These are phyloP conservation scores for Theobroma grandiflorum DNA, from an alignment of 441 rosid species.

Conservation along the genomic window DNA sequence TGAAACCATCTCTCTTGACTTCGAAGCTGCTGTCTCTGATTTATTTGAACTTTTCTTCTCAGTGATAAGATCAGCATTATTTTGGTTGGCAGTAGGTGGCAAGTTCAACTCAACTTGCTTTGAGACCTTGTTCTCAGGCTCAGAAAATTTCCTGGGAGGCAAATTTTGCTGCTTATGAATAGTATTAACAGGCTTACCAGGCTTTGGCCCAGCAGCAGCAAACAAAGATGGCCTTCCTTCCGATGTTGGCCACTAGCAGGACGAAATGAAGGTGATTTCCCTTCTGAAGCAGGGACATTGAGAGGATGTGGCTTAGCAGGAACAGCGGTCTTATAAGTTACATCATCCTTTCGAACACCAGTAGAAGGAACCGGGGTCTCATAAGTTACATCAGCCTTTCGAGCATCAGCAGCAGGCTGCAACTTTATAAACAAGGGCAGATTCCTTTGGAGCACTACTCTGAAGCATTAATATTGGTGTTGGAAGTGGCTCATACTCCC, in stretches of 20 bases:
- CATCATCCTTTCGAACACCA: conserved; percentile 32
- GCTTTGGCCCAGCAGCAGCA: conserved; percentile 45
- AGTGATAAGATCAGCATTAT: conserved; percentile 42
- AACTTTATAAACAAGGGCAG: conserved; percentile 28
- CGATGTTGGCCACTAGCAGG: conserved; percentile 33
- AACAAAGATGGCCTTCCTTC: conserved; percentile 53
- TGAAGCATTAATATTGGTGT: conserved; percentile 74
- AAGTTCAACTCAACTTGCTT: conserved; percentile 83
- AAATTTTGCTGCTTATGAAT: conserved; percentile 50
- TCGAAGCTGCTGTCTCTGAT: conserved; percentile 48
- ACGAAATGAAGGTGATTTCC: conserved; percentile 44
- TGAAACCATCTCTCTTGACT: conserved; percentile 44
- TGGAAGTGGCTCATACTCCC: conserved; percentile 92
- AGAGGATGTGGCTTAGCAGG: conserved; percentile 42
- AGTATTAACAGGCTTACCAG: conserved; percentile 34
- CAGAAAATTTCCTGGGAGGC: conserved; percentile 41
- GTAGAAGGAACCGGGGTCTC: no score
- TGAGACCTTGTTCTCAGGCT: conserved; percentile 51
- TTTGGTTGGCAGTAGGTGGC: conserved; percentile 62
- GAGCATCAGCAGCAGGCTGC: conserved; percentile 32
- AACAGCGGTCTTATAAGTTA: conserved; percentile 40
- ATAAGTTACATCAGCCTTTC: no score
- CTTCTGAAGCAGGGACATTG: conserved; percentile 40
- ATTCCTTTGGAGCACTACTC: conserved; percentile 51
- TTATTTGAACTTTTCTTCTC: conserved; percentile 54